These are phyloP conservation scores for Pseudozyma tsukubaensis DNA, from an alignment of 1,284 basidiomycete genomes.

Conservation along the genomic window DNA sequence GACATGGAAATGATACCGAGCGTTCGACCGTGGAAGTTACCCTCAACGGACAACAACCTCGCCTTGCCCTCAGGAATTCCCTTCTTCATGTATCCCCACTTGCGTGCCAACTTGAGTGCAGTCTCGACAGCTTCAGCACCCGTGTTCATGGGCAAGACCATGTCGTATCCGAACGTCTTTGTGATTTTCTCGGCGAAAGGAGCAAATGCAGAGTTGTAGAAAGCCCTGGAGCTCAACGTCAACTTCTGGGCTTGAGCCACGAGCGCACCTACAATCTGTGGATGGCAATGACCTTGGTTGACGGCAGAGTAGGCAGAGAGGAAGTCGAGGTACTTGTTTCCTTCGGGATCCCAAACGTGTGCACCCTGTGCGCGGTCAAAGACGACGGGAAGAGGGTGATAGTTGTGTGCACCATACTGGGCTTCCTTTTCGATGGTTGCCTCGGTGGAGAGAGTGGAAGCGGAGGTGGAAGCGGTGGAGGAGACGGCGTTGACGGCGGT, in stretches of 20 bases:
- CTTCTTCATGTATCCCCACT: conserved; percentile 74
- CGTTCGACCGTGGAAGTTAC: conserved; percentile 97
- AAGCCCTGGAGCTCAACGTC: conserved; percentile 93
- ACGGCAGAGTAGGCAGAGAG: conserved; percentile 94
- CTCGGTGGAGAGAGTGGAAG: conserved; percentile 69
- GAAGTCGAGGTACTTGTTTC: conserved; percentile 76
- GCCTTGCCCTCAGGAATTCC: conserved; percentile 85
- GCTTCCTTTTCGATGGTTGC: conserved; percentile 85
- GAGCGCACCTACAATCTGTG: conserved; percentile 83
- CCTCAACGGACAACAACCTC: conserved; percentile 84
- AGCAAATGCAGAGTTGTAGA: conserved; percentile 93
- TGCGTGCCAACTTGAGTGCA: conserved; percentile 71
- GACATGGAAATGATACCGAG: conserved; percentile 93
- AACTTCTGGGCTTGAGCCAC: conserved; percentile 87
- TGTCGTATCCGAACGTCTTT: conserved; percentile 74
- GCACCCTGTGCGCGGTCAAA: conserved; percentile 90
- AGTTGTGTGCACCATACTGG: conserved; percentile 84
- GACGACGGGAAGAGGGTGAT: conserved; percentile 93
- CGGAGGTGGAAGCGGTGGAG: conserved; percentile 36
- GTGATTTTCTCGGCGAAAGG: conserved; percentile 88
- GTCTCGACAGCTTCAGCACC: conserved; percentile 97
- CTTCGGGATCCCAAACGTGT: conserved; percentile 96
- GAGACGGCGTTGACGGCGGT: conserved; percentile 35
- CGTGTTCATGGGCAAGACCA: conserved; percentile 99
- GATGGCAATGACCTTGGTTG: conserved; percentile 91